These are phyloP conservation scores for Auricularia sp. DNA, from an alignment of 768 basidiomycete genomes.

Conservation along the genomic window DNA sequence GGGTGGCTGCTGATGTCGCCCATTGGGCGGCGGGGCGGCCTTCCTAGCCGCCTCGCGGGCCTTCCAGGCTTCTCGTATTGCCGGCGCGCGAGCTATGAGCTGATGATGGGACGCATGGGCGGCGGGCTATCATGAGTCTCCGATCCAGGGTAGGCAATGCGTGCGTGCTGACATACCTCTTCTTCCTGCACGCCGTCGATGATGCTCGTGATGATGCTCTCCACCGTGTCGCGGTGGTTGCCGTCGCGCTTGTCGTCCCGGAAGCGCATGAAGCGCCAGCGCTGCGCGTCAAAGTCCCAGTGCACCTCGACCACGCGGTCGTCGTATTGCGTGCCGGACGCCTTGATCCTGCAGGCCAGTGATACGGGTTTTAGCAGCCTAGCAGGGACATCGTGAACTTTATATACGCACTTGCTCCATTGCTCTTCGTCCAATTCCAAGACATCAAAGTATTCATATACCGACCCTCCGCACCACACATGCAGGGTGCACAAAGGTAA, in stretches of 20 bases:
- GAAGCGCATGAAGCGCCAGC: conserved; percentile 90
- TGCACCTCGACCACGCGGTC: conserved; percentile 91
- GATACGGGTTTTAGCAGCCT: background rate
- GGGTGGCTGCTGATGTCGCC: conserved; percentile 26
- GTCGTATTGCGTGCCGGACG: conserved; percentile 75
- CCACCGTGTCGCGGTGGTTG: conserved; percentile 76
- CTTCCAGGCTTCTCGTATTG: conserved; percentile 70
- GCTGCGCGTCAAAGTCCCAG: conserved; percentile 54
- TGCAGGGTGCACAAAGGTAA: conserved; percentile 82
- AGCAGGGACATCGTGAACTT: background rate
- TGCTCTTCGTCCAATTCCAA: conserved; percentile 81
- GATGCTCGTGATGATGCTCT: conserved; percentile 84
- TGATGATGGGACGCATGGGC: conserved; percentile 17
- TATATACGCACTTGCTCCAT: conserved; percentile 72
- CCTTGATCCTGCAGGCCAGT: conserved; percentile 56
- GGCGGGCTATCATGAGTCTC: background rate
- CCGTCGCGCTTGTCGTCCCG: conserved; percentile 90
- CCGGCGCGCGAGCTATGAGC: conserved; percentile 55
- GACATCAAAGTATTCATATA: conserved; percentile 75
- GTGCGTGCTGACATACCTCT: conserved; percentile 38
- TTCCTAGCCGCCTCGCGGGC: conserved; percentile 25
- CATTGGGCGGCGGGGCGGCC: background rate
- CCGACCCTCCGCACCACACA: conserved; percentile 64
- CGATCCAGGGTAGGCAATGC: background rate
- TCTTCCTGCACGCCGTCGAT: conserved; percentile 89